phyloP scores from a whole-genome alignment of 2,329 filamentous ascomycete species.

The Ophiostoma triangulosporum region DNA sequence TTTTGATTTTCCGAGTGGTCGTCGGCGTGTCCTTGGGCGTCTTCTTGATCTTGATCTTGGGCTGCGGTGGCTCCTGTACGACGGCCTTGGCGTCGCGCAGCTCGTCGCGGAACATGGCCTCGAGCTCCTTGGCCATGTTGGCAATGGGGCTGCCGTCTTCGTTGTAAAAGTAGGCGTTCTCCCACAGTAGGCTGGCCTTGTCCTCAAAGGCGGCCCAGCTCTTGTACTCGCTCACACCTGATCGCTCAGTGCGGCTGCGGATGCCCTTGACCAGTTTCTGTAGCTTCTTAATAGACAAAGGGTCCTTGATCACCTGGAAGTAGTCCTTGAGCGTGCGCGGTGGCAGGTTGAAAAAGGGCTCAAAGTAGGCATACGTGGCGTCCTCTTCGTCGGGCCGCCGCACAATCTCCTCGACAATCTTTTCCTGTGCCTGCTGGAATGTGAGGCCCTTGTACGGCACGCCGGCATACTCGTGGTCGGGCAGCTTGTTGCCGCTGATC shows the following conservation, averaged over 20 bases:
- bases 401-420: conserved; percentile 64
- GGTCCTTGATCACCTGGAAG: conserved; percentile 70
- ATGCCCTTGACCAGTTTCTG: conserved; percentile 65
- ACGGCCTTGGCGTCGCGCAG: conserved; percentile 58
- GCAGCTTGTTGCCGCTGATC: conserved; percentile 14
- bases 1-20: conserved; percentile 52
- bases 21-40: conserved; percentile 30
- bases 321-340: conserved; percentile 69
- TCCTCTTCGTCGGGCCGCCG: conserved; percentile 52
- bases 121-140: conserved; percentile 60
- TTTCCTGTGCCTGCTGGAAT: conserved; percentile 79
- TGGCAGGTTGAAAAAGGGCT: conserved; percentile 67
- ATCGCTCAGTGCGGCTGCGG: conserved; percentile 51
- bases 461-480: conserved; percentile 40
- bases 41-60: conserved; percentile 72
- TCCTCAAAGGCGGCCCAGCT: conserved; percentile 73
- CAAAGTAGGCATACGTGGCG: conserved; percentile 55
- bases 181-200: conserved; percentile 69
- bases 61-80: conserved; percentile 51
- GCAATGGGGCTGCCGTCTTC: conserved; percentile 83
- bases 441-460: conserved; percentile 55
- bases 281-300: conserved; percentile 63
- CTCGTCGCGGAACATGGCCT: conserved; percentile 50
- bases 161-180: conserved; percentile 79
- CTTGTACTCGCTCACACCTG: conserved; percentile 56